Base-by-base conservation (phyloP, 148 eudicot genomes). In the Chenopodium quinoa region DNA sequence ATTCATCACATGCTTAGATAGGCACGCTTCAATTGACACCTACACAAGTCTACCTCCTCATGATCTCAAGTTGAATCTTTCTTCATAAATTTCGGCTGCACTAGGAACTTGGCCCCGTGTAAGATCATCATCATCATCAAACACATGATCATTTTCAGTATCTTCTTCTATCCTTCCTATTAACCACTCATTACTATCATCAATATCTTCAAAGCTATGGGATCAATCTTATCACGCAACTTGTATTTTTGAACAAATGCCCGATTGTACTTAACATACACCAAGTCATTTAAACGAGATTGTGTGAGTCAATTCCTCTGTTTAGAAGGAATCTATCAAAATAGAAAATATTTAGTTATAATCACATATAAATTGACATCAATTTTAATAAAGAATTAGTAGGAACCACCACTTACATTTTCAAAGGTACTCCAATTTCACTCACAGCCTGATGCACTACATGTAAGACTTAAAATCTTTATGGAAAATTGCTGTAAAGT, bases 391-490 rank as follows among this genome's bases (percentile, higher is more conserved):
- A 37, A 37, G 7, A 37, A 37, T 37, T 0, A 37, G 44, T 5
- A 37, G 44, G 44, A 37, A 37, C 5, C 44, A 37, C 44, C 44
- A 67, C 71, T 67, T 67, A 67, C 71, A 67, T 67, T 37, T 13
- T 67, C 34, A 67, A 67, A 67, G 31, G 31, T 67, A 11, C 12
- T 67, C 37, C 37, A 67, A 29, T 67, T 67, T 67, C 71, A 27
- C 9, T 67, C 71, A n/a, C 71, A 67, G 2, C 34, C 71, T 23
- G 71, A 23, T 67, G 71, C 44, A 67, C 71, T 67, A 8, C 71
- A 67, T 67, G 71, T 67, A 67, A 67, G 71, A 25, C 71, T 67
- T 16, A 67, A n/a, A 7, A 67, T 67, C n/a, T 67, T 67, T 6
- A 67, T 67, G 8, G 71, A 27, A 67, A 67, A n/a, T 25, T 25